Base-by-base conservation (phyloP, 202 grass and related monocot genomes). In the Panicum hallii region DNA sequence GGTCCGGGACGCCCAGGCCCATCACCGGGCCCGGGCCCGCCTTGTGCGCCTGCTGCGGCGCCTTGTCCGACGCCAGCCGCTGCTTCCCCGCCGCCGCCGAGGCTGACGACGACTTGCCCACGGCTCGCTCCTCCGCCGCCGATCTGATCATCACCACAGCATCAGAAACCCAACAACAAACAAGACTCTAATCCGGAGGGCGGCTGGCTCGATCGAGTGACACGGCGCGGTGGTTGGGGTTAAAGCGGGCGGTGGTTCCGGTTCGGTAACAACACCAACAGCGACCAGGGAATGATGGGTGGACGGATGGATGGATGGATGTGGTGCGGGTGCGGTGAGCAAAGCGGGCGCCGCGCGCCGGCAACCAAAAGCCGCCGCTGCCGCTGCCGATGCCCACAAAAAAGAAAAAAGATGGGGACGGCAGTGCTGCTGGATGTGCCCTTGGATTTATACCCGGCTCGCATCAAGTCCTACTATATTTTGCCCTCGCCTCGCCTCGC, bases 141-240 rank as follows among this genome's bases (percentile, higher is more conserved):
- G 76, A 84, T 86, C 94, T 97, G 92, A 83, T 79, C 86, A 87
- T 84, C 86, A 89, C 87, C 90, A 79, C 79, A 54, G 69, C 5
- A 67, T 45, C 45, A 81, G 10, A 74, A 40, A 17, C 52, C 30
- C 56, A 44, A 9, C 77, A 74, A 9, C 84, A 40, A 53, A 12
- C 20, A 0, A 13, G 6, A 19, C 19, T 56, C 32, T 3, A 32
- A 32, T 32, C 32, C 30, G 26, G 26, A 26, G 26, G 26, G 26
- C 26, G 26, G 26, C 26, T 26, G 26, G 26, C 26, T 26, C 26
- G 70, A 52, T 55, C 11, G 57, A n/a, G 63, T 32, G 72, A 10
- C 16, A 20, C 44, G 43, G 82, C 67, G 48, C 69, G 75, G 79
- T 86, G 65, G 78, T 71, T 88, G 81, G 79, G 84, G 26, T 70